Percentiles rank a stretch among this genome's conserved stretches.
phyloP scores from a whole-genome alignment of 73 alveolate species.

The Vitrella brassicaformis region DNA sequence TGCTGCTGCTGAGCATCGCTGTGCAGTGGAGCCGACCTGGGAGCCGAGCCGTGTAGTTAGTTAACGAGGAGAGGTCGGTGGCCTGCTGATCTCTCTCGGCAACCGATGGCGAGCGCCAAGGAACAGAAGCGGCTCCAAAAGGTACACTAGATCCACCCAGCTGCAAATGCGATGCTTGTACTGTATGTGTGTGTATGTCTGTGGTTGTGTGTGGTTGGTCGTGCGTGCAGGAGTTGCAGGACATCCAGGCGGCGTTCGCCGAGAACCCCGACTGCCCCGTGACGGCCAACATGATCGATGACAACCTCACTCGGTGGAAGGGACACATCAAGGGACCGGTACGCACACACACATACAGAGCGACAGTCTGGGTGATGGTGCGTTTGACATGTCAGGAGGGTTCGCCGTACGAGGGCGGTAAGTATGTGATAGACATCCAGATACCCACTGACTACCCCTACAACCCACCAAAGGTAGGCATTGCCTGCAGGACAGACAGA shows the following conservation, averaged over 20 bases:
- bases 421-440: conserved; percentile 61
- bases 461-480: conserved; percentile 41
- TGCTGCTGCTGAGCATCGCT: too few relatives aligned
- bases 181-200: too few relatives aligned
- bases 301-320: conserved; percentile 49
- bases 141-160: too few relatives aligned
- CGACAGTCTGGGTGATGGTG: not conserved
- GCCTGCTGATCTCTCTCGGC: too few relatives aligned
- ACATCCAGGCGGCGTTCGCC: not conserved
- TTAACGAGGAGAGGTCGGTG: too few relatives aligned
- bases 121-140: too few relatives aligned
- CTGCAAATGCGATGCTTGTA: too few relatives aligned
- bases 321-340: conserved; percentile 60
- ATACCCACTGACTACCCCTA: conserved; percentile 81
- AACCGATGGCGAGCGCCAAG: too few relatives aligned
- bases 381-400: conserved; percentile 18
- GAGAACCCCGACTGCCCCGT: not conserved
- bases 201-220: too few relatives aligned
- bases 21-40: too few relatives aligned
- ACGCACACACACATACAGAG: not conserved
- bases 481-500: too few relatives aligned
- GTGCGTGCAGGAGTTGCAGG: not conserved
- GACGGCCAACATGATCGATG: not conserved
- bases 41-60: too few relatives aligned
- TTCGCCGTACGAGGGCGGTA: conserved; percentile 65